A percentile compares a stretch with the other conserved stretches of the same genome.
Conservation (phyloP, 495 filamentous ascomycete genomes). For the Penicillium fimorum region DNA sequence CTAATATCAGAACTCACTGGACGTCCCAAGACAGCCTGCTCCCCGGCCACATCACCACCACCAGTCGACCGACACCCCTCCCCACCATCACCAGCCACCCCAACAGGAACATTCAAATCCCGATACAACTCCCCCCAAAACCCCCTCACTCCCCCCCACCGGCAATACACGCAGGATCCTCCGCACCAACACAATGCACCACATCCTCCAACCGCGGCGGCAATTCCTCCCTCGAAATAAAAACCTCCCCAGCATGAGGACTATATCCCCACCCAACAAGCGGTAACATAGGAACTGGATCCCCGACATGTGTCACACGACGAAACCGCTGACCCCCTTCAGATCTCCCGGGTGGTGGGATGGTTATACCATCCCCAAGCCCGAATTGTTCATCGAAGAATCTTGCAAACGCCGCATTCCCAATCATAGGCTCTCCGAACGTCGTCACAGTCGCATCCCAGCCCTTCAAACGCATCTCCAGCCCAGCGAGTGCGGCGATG, state of each 20-base stretch:
- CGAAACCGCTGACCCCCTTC: slow-evolving; percentile 53
- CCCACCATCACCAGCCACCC: not conserved
- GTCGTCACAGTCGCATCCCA: slow-evolving; percentile 79
- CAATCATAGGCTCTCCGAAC: slow-evolving; percentile 86
- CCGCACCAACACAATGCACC: slow-evolving; percentile 64
- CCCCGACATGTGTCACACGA: slow-evolving; percentile 79
- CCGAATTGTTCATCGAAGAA: slow-evolving; percentile 70
- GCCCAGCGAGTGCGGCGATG: slow-evolving; percentile 79
- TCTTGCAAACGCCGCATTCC: slow-evolving; percentile 66
- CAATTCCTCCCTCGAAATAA: slow-evolving; percentile 68
- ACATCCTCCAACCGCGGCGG: slow-evolving; percentile 67
- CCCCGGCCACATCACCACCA: not conserved
- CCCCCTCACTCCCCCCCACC: slow-evolving; percentile 35
- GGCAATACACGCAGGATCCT: slow-evolving; percentile 68
- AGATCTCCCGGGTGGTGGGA: not conserved
- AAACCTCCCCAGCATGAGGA: slow-evolving; percentile 83
- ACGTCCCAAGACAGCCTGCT: slow-evolving; percentile 15
- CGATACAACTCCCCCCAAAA: slow-evolving; percentile 11
- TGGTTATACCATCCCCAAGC: slow-evolving; percentile 29
- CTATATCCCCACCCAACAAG: slow-evolving; percentile 82
- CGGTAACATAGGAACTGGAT: slow-evolving; percentile 88
- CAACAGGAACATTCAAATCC: slow-evolving; percentile 14
- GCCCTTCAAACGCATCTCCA: slow-evolving; percentile 68
- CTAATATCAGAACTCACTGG: not conserved
- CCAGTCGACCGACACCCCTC: slow-evolving; percentile 2